Evolutionary conservation across 2,329 filamentous ascomycete genomes (phyloP), one percentile per base, ranked within the genome.

Genomic region (Ophiostoma ips): DNA sequence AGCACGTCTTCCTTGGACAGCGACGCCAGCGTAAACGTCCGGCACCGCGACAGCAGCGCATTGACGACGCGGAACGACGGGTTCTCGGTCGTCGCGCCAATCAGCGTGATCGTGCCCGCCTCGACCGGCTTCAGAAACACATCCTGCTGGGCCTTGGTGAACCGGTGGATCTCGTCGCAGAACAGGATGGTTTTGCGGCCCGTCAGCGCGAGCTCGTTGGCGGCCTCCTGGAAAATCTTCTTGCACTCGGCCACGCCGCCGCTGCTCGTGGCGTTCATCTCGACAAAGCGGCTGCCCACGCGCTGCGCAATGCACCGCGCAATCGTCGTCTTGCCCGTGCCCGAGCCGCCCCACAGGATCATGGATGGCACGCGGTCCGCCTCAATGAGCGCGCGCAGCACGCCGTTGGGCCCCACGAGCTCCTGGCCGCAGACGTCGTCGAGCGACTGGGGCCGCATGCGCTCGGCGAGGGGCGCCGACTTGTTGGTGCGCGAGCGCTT

Each of bases 21-120:
- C 56, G 88, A 82, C 43, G 81, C 71, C 10, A 98, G 69, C 0
- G 87, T 94, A 58, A 98, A 96, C 0, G 87, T 94, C 28, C 92
- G 77, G 65, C 90, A 96, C 44, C 92, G 77, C 21, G 87, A 94
- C 3, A 96, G 72, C 50, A 98, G 71, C 2, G 92, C 90, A 56
- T 79, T 83, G 58, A 92, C 85, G 38, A 98, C 80, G 60, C 94
- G 90, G 71, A 96, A 96, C 4, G 84, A 90, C 0, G 92, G 92
- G 57, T 98, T 98, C 65, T 98, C 92, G 0, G 92, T 98, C 3
- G 92, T 98, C 7, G 92, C 92, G 11, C 89, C 92, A 53, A 96
- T 92, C 30, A 98, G 71, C 0, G 87, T 95, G 56, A 98, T 83
- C 28, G 85, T 84, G 6, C 92, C 92, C 1, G 81, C 81, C 66